These are phyloP conservation scores for Trypanosoma cruzi DNA, from an alignment of 208 protist species.

Conservation along the genomic window DNA sequence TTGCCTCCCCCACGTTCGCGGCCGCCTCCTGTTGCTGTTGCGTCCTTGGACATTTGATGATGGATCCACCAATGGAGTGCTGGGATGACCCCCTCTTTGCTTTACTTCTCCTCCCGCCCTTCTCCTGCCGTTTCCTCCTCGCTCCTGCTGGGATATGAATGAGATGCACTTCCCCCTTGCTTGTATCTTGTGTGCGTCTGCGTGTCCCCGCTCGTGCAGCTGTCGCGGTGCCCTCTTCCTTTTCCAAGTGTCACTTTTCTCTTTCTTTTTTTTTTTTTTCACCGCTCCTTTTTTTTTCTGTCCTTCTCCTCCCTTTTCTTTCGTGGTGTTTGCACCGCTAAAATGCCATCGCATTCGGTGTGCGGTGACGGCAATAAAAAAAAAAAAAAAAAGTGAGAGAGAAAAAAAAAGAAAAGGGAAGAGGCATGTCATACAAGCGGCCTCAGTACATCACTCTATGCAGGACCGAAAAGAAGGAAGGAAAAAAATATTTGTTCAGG, in stretches of 20 bases:
- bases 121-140: not conserved
- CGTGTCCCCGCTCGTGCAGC: too few species aligned
- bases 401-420: constrained; percentile 16
- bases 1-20: not conserved
- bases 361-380: too few species aligned
- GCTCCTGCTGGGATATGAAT: not conserved
- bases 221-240: not conserved
- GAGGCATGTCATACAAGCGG: constrained; percentile 1
- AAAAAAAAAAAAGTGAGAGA: too few species aligned
- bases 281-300: constrained; percentile 2
- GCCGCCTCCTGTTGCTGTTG: constrained; percentile 7
- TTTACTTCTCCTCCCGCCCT: not conserved
- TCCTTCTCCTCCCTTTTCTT: constrained; percentile 14
- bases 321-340: not conserved
- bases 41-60: constrained; percentile 17
- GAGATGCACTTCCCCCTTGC: not conserved
- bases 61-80: not conserved
- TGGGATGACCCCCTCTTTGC: not conserved
- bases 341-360: not conserved
- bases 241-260: too few species aligned
- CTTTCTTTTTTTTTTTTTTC: too few species aligned
- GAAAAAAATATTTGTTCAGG: constrained; percentile 11
- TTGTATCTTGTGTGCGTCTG: not conserved
- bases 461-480: not conserved
- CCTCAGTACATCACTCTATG: not conserved